Base-by-base conservation (phyloP, 768 basidiomycete genomes). In the Pleurotus ostreatus region DNA sequence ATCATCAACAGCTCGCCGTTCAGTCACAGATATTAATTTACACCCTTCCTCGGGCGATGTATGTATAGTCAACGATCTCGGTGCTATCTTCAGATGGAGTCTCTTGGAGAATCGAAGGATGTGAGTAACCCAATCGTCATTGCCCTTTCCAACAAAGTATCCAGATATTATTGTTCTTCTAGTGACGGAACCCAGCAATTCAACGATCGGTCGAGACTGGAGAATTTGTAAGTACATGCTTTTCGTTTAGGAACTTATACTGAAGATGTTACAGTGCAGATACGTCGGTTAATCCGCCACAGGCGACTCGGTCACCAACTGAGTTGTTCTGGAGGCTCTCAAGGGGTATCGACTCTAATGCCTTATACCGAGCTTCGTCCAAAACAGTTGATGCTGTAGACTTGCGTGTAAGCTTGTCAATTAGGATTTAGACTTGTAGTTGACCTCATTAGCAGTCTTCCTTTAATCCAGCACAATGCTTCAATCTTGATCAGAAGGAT, bases 241-340 rank as follows among this genome's bases (percentile, higher is more conserved):
- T 34, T 34, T 34, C 30, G 11, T 11, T 34, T 11, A 34, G 7
- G 30, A 11, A 34, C 30, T 34, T 34, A 9, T 11, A 11, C 9
- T 11, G 30, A 34, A 30, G 8, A 9, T 34, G 30, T 11, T 11
- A 11, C 30, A 34, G 30, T 34, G 30, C 11, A 34, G 30, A 34
- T 11, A 34, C 30, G 30, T 34, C 30, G 1, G 30, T 34, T 34
- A 11, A 34, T 34, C 11, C 30, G 30, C 30, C 30, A 34, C 30
- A 34, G 30, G 30, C 9, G 30, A 34, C 30, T 34, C 30, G 8
- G 7, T 34, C 30, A 34, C 43, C n/a, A n/a, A 55, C 58, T 16
- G 72, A 78, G 49, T 44, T 59, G 5, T 83, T 88, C 62, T 86
- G 83, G 81, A 77, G 80, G 41, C 65, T 88, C 37, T 76, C 75